Conservation (phyloP, 139 green algal species). For the Medakamo hakoo region DNA sequence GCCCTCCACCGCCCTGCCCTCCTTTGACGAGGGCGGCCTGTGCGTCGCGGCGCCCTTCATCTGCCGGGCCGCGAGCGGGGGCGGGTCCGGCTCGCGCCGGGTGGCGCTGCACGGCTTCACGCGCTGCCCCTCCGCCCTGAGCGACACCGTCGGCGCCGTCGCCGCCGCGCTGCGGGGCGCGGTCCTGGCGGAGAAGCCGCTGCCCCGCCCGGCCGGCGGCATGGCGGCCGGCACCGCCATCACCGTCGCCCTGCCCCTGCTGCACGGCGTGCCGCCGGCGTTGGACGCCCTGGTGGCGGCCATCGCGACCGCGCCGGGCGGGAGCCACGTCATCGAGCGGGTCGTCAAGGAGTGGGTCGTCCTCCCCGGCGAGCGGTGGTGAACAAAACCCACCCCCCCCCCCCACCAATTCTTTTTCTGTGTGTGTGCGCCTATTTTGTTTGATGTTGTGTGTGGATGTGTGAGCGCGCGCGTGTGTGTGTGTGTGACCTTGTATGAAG, state of each 20-base stretch:
- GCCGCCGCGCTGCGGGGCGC: neutral
- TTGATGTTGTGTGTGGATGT: no score
- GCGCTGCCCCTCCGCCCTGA: neutral
- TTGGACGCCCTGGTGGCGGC: neutral
- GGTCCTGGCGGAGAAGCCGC: neutral
- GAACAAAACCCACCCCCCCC: no score
- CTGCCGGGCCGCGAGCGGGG: neutral
- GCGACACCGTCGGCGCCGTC: neutral
- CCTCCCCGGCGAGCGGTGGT: no score
- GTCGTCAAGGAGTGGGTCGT: neutral
- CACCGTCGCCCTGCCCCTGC: neutral
- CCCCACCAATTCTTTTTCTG: no score
- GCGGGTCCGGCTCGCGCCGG: neutral
- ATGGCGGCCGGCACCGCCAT: neutral
- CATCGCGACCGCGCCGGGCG: neutral
- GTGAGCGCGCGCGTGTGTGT: no score
- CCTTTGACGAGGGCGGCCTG: neutral
- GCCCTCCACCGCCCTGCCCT: neutral
- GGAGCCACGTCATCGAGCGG: neutral
- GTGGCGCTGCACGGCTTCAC: neutral
- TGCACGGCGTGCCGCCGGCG: neutral
- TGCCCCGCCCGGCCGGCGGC: no score
- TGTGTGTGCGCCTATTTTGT: no score
- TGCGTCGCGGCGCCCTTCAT: neutral
- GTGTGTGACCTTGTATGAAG: no score